Evolutionary conservation across 257 asterid genomes (phyloP), one percentile per base, ranked within the genome.

Genomic region (Marsdenia floribunda): DNA sequence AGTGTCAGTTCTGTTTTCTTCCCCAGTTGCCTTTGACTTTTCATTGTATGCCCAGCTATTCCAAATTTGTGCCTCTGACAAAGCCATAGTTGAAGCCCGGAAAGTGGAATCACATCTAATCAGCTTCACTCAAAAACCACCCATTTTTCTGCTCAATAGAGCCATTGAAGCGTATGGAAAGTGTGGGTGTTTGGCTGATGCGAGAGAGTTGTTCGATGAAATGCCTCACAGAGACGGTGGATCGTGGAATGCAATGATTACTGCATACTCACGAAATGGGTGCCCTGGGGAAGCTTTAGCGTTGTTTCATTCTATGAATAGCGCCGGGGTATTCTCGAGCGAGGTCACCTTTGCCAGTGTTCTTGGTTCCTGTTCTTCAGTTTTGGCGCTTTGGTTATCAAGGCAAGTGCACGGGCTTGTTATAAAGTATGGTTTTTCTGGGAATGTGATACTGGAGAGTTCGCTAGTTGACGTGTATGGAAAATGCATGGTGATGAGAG

Each of bases 141-240:
- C 98, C 0, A 76, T 78, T 38, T 93, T 91, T 53, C 64, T 93
- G 77, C 93, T 91, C 76, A 91, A 91, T 77, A 79, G 97, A 85
- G 98, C 93, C 0, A 90, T 93, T 1, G 96, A 91, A 19, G 73
- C 86, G 0, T 91, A 88, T 52, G 96, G 91, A 0, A 87, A 83
- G 71, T 93, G 97, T 78, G 77, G 78, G 10, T 86, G 89, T 60
- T 68, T 90, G 80, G 73, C 52, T 40, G 97, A 91, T 78, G 96
- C 96, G 3, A 21, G 77, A 59, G 90, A 82, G 15, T 80, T 92
- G 89, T 92, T 90, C 77, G 93, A 90, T 61, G 88, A 90, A 91
- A 88, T 93, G 96, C 97, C 97, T 15, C 73, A 26, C 12, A 80
- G 91, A 84, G 91, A 90, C 50, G 97, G 95, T 5, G 97, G 97